These are phyloP conservation scores for Eucalyptus pumila DNA, from an alignment of 345 rosid species.

Conservation along the genomic window DNA sequence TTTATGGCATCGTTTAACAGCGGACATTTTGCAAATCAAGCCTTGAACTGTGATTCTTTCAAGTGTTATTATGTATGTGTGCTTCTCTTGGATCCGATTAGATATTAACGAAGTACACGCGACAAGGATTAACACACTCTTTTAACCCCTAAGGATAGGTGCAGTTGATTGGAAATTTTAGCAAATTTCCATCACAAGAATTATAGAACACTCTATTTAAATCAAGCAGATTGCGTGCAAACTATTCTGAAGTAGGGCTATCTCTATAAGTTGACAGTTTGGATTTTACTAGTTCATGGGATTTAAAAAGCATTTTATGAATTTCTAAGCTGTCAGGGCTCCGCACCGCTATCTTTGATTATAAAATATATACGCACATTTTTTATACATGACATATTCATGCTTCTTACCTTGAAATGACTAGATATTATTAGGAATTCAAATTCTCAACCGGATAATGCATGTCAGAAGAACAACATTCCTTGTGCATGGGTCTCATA, in stretches of 20 bases:
- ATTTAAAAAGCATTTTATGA: background rate
- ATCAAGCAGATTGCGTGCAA: background rate
- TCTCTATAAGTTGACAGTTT: background rate
- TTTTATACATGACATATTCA: background rate
- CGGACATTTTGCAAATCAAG: background rate
- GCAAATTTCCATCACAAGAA: background rate
- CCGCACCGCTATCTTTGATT: too few species aligned
- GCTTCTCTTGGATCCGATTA: background rate
- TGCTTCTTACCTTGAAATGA: background rate
- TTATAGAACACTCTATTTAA: background rate
- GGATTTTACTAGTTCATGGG: background rate
- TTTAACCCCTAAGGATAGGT: background rate
- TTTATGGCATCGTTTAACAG: background rate
- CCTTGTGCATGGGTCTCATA: background rate
- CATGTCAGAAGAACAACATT: background rate
- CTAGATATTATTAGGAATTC: background rate
- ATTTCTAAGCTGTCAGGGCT: background rate
- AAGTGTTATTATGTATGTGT: background rate
- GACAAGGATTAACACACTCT: background rate
- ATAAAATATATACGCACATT: too few species aligned
- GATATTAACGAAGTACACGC: background rate
- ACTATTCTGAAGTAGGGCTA: background rate
- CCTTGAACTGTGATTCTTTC: background rate
- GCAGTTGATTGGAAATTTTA: background rate
- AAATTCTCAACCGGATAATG: background rate